phyloP scores from a whole-genome alignment of 1,284 basidiomycete genomes.

The Cutaneotrichosporon arboriforme region DNA sequence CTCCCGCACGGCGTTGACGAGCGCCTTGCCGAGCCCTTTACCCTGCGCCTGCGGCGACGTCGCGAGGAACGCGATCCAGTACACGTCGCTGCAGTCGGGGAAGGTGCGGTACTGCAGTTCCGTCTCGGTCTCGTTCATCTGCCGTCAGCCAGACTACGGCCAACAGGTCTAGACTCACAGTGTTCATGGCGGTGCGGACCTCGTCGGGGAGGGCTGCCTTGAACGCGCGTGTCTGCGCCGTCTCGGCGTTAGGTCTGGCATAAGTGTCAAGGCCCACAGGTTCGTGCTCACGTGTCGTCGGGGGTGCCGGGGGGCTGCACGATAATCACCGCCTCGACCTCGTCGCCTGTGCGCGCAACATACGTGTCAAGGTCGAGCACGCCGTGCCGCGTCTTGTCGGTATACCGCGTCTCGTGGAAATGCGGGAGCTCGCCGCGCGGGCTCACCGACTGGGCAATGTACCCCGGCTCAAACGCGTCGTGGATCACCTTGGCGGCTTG shows the following conservation, averaged over 20 bases:
- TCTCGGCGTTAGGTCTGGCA: constrained; percentile 1
- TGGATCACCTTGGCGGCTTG: background rate
- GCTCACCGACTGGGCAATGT: background rate
- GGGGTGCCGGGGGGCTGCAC: background rate
- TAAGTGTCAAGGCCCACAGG: background rate
- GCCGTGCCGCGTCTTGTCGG: background rate
- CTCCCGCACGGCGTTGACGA: background rate
- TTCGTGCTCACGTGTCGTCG: background rate
- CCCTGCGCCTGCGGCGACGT: constrained; percentile 1
- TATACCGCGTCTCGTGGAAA: background rate
- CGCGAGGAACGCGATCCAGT: constrained; percentile 5
- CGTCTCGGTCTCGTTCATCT: background rate
- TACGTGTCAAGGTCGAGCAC: background rate
- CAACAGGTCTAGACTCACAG: too few relatives aligned
- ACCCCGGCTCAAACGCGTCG: constrained; percentile 1
- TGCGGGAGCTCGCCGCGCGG: background rate
- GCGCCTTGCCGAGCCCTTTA: constrained; percentile 1
- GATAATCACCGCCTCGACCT: background rate
- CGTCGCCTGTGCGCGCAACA: background rate
- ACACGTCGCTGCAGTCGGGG: background rate
- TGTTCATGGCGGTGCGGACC: background rate
- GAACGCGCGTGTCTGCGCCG: background rate
- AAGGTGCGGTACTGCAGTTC: background rate
- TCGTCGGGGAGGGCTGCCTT: background rate
- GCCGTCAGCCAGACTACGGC: too few relatives aligned